Evolutionary conservation across 257 asterid species (phyloP).

Genomic region (Nicotiana sylvestris): DNA sequence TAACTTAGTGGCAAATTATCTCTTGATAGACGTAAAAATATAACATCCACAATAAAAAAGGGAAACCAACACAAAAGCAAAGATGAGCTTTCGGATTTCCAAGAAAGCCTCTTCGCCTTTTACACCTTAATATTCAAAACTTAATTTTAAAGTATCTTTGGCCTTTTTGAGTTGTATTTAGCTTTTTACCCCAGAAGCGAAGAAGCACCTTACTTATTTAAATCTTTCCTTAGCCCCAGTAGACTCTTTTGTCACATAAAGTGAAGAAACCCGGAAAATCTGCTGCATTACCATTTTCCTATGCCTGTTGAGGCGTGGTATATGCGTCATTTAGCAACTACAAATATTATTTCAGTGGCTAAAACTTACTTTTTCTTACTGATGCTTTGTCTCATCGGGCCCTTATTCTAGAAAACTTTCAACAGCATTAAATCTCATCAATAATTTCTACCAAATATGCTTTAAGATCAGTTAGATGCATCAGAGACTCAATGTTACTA

Average conservation of each 20-base stretch:
- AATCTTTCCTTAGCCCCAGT: background rate
- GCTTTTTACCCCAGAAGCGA: background rate
- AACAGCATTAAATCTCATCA: background rate
- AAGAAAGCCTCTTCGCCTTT: background rate
- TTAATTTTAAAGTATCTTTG: background rate
- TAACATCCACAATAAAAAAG: background rate
- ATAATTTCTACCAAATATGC: background rate
- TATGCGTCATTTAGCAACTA: background rate
- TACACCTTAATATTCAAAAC: background rate
- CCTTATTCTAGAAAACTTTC: background rate
- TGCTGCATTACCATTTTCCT: background rate
- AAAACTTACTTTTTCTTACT: background rate
- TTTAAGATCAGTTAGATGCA: background rate
- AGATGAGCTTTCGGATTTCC: background rate
- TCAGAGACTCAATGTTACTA: background rate
- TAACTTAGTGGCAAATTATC: background rate
- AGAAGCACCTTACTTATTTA: background rate
- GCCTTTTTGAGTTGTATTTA: background rate
- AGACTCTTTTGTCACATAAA: background rate
- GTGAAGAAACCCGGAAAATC: background rate
- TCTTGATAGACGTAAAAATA: background rate
- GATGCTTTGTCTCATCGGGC: background rate
- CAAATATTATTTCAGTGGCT: background rate
- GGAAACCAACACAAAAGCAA: background rate
- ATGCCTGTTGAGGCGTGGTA: background rate